Percentiles rank a stretch among this genome's conserved stretches.
phyloP scores from a whole-genome alignment of 495 filamentous ascomycete species.

The Tuber microsphaerosporum region DNA sequence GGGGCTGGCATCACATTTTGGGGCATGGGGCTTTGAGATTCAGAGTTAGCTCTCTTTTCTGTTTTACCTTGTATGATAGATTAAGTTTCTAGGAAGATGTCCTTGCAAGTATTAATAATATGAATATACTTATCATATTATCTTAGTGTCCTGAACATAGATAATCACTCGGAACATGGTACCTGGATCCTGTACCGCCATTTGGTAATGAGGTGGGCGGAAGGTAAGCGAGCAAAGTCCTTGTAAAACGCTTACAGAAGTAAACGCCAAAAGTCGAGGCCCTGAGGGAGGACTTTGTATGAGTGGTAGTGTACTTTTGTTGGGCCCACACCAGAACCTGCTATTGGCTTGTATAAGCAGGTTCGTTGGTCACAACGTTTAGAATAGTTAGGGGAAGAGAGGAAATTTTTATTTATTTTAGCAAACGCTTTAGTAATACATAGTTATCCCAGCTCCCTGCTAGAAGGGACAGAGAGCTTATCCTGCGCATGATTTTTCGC shows the following conservation, averaged over 20 bases:
- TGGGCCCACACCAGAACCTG: not conserved
- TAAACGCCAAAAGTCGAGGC: not conserved
- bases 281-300: not conserved
- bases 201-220: no score
- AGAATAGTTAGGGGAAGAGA: not conserved
- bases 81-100: no score
- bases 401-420: not conserved
- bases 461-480: not conserved
- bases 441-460: not conserved
- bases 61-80: no score
- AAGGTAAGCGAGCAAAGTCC: no score
- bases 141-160: no score
- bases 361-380: not conserved
- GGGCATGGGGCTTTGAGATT: no score
- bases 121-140: no score
- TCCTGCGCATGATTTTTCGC: not conserved
- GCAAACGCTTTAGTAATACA: not conserved
- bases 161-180: no score
- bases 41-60: no score
- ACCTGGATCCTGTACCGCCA: no score
- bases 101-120: no score
- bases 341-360: not conserved
- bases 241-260: not conserved
- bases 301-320: not conserved
- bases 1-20: no score